phyloP scores from a whole-genome alignment of 2,329 filamentous ascomycete species.

The Verticillium dahliae region DNA sequence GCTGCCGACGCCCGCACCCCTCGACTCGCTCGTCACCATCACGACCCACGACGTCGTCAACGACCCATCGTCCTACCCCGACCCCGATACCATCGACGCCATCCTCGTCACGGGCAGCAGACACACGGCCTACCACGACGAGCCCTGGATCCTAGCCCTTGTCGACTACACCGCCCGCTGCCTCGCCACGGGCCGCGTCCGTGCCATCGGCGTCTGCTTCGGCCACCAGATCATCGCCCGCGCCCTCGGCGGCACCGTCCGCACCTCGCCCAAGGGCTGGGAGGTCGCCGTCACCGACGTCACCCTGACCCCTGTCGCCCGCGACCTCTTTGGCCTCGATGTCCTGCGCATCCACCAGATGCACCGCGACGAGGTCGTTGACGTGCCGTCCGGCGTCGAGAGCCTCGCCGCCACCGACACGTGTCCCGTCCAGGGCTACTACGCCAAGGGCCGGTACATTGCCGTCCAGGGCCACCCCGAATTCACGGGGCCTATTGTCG shows the following conservation, averaged over 20 bases:
- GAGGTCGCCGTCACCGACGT: conserved; percentile 71
- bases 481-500: conserved; percentile 66
- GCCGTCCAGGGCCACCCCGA: conserved; percentile 85
- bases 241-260: conserved; percentile 63
- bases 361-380: conserved; percentile 71
- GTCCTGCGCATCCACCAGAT: conserved; percentile 70
- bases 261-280: conserved; percentile 64
- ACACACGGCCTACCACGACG: conserved; percentile 66
- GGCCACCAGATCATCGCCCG: conserved; percentile 80
- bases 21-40: conserved; percentile 47
- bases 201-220: conserved; percentile 77
- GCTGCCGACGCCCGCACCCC: conserved; percentile 30
- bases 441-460: conserved; percentile 58
- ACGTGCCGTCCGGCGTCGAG: conserved; percentile 55
- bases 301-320: conserved; percentile 61
- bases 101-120: conserved; percentile 74
- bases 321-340: conserved; percentile 63
- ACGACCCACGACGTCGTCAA: conserved; percentile 66
- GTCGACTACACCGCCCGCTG: conserved; percentile 59
- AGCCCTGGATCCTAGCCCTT: conserved; percentile 70
- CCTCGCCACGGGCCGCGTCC: conserved; percentile 54
- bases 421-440: conserved; percentile 77
- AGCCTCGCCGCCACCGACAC: conserved; percentile 56
- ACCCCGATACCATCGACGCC: conserved; percentile 69
- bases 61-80: conserved; percentile 60